Percentiles rank a stretch among this genome's conserved stretches.
phyloP scores from a whole-genome alignment of 768 basidiomycete species.

The Mycena filopes region DNA sequence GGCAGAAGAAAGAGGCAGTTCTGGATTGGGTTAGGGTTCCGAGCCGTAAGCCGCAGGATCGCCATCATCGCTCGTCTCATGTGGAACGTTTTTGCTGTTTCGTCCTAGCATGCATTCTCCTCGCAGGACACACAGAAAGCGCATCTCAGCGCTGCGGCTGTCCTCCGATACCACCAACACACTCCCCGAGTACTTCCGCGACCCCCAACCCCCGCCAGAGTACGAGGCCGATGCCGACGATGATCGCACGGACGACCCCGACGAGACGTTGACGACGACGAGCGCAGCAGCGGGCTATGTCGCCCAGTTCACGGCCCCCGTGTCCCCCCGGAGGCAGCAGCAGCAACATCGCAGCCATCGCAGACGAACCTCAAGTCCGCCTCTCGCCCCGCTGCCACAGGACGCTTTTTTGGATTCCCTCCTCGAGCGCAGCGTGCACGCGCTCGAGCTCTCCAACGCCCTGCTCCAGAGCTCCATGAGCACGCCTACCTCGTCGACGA shows the following conservation, averaged over 20 bases:
- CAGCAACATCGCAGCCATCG: conserved; percentile 38
- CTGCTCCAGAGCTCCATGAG: conserved; percentile 81
- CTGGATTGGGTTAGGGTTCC: no score
- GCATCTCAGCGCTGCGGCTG: conserved; percentile 63
- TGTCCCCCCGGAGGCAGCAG: conserved; percentile 38
- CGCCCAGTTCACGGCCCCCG: conserved; percentile 33
- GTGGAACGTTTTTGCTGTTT: no score
- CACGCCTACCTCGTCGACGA: conserved; percentile 61
- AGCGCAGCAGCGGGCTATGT: conserved; percentile 44
- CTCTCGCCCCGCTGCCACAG: conserved; percentile 43
- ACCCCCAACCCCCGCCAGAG: conserved; percentile 31
- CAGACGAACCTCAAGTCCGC: conserved; percentile 40
- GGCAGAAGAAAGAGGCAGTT: no score
- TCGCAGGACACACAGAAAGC: conserved; percentile 63
- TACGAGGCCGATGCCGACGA: conserved; percentile 49
- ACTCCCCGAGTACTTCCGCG: conserved; percentile 69
- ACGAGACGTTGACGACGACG: conserved; percentile 68
- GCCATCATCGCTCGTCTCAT: no score
- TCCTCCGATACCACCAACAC: conserved; percentile 75
- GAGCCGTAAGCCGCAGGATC: no score
- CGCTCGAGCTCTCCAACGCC: conserved; percentile 86
- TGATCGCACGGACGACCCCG: no score
- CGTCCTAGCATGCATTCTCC: background rate
- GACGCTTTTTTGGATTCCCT: conserved; percentile 81
- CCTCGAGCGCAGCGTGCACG: conserved; percentile 84